Conservation (phyloP, 805 yeast genomes). For the Cyberlindnera xishuangbannaensis region DNA sequence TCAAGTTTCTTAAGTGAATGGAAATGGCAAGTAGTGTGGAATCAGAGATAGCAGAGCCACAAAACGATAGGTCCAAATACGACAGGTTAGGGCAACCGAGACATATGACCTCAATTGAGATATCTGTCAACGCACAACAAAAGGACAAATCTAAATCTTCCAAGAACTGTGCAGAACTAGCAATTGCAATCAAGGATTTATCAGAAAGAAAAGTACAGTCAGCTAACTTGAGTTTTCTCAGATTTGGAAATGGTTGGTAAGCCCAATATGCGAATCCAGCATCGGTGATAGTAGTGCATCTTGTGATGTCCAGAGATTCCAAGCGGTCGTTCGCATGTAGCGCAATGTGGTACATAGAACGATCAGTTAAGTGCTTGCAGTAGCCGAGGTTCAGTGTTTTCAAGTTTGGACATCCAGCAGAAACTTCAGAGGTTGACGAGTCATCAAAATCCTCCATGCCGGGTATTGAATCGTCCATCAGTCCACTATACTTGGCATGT, state of each 20-base stretch:
- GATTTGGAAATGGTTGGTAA: conserved; percentile 45
- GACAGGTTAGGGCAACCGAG: conserved; percentile 56
- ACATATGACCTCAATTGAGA: conserved; percentile 59
- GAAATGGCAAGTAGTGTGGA: conserved; percentile 57
- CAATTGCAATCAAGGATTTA: conserved; percentile 53
- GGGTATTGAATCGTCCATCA: conserved; percentile 23
- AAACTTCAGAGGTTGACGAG: conserved; percentile 5
- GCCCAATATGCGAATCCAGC: conserved; percentile 67
- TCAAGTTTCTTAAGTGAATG: conserved; percentile 43
- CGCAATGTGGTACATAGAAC: conserved; percentile 58
- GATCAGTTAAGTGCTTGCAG: conserved; percentile 70
- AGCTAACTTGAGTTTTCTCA: conserved; percentile 48
- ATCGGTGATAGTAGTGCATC: conserved; percentile 78
- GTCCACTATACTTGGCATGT: conserved; percentile 1
- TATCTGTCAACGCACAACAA: conserved; percentile 70
- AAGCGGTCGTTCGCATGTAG: conserved; percentile 50
- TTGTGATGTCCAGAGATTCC: conserved; percentile 53
- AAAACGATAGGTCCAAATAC: conserved; percentile 57
- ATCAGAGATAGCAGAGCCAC: conserved; percentile 79
- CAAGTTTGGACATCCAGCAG: conserved; percentile 55
- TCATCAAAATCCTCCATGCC: conserved; percentile 27
- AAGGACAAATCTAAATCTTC: conserved; percentile 58
- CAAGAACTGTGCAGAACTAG: conserved; percentile 54
- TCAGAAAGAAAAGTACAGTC: conserved; percentile 76
- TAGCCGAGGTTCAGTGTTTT: conserved; percentile 55